Conservation (phyloP, 31 red algal genomes). For the Asparagopsis taxiformis region DNA sequence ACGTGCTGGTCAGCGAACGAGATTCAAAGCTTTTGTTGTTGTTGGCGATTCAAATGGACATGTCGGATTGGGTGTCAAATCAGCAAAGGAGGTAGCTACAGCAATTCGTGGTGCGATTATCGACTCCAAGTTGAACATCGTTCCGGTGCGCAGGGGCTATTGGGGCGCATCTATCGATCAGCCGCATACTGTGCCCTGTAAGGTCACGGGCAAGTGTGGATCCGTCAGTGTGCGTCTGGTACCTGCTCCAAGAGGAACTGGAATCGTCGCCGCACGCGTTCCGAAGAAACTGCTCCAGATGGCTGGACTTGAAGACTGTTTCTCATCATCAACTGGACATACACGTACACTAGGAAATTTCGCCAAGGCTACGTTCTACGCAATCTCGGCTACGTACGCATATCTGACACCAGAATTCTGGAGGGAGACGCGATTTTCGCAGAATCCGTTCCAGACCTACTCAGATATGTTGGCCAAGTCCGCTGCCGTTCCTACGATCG, state of each 20-base stretch:
- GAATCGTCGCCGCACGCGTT: slow-evolving; percentile 92
- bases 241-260: slow-evolving; percentile 95
- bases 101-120: slow-evolving; percentile 98
- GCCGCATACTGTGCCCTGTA: slow-evolving; percentile 98
- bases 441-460: slow-evolving; percentile 88
- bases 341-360: slow-evolving; percentile 98
- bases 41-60: slow-evolving; percentile 97
- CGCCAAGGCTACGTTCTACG: slow-evolving; percentile 98
- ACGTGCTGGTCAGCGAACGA: slow-evolving; percentile 94
- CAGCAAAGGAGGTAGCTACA: slow-evolving; percentile 99
- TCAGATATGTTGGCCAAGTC: slow-evolving; percentile 81
- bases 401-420: slow-evolving; percentile 96
- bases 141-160: slow-evolving; percentile 96
- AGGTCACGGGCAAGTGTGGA: slow-evolving; percentile 98
- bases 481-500: slow-evolving; percentile 52
- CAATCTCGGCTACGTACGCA: slow-evolving; percentile 86
- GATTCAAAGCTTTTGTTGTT: slow-evolving; percentile 99
- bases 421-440: slow-evolving; percentile 90
- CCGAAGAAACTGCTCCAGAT: slow-evolving; percentile 97
- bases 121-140: slow-evolving; percentile 92
- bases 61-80: slow-evolving; percentile 96
- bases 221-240: slow-evolving; percentile 93
- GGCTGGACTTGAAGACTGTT: slow-evolving; percentile 97
- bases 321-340: slow-evolving; percentile 95
- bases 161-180: slow-evolving; percentile 95